Conservation (phyloP, 2,329 filamentous ascomycete species). For the Colletotrichum navitas region DNA sequence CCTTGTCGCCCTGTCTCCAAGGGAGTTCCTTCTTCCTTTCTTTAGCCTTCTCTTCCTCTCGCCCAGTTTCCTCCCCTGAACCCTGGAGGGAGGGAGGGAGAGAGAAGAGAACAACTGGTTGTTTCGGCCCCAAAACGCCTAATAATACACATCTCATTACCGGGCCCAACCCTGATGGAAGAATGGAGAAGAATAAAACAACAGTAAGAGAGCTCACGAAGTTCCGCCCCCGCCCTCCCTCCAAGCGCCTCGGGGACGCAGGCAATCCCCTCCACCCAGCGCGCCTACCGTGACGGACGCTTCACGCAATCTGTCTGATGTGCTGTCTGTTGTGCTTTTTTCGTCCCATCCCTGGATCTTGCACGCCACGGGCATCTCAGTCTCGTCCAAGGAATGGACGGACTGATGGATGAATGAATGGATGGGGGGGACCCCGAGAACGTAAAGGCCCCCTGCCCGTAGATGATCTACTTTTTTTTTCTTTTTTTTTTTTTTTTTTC, state of each 20-base stretch:
- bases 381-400: conserved; percentile 8
- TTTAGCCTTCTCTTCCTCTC: neutral
- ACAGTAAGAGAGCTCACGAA: neutral
- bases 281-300: conserved; percentile 3
- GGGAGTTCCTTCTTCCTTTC: conserved; percentile 4
- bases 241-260: neutral
- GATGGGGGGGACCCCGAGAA: neutral
- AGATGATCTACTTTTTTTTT: conserved; percentile 3
- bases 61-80: neutral
- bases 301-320: conserved; percentile 6
- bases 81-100: neutral
- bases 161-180: conserved; percentile 6
- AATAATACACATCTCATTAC: conserved; percentile 24
- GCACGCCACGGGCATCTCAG: neutral
- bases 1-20: conserved; percentile 14
- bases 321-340: neutral
- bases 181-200: neutral
- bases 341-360: neutral
- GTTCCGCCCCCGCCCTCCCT: neutral
- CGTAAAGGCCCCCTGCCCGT: neutral
- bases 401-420: neutral
- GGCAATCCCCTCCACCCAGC: conserved; percentile 9
- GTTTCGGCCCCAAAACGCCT: neutral
- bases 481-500: no score
- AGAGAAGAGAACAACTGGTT: neutral